Evolutionary conservation across 805 yeast genomes (phyloP).

Genomic region (Hanseniaspora pseudoguilliermondii): DNA sequence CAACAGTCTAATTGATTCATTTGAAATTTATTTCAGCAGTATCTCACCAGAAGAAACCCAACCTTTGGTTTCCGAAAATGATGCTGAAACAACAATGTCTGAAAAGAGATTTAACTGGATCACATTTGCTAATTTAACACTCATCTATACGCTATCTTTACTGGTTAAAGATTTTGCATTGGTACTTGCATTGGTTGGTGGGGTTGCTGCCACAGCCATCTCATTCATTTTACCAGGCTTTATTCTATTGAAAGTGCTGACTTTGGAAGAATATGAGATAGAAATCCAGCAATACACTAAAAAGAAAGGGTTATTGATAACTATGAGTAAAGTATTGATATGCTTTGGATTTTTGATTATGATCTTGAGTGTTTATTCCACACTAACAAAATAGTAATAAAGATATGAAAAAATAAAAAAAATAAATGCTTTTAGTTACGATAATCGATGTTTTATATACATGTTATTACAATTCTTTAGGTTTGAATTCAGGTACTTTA

Average conservation of each 20-base stretch:
- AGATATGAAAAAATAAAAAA: neutral
- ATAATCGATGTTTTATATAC: neutral
- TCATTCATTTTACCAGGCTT: constrained; percentile 84
- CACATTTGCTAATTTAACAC: constrained; percentile 34
- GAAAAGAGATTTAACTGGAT: constrained; percentile 22
- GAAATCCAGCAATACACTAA: constrained; percentile 19
- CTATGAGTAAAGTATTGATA: constrained; percentile 39
- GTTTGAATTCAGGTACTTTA: constrained; percentile 35
- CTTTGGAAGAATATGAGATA: constrained; percentile 18
- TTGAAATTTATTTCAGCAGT: constrained; percentile 19
- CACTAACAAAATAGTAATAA: constrained; percentile 17
- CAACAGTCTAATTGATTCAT: constrained; percentile 49
- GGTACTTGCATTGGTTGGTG: constrained; percentile 78
- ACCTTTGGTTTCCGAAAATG: neutral
- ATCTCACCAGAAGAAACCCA: neutral
- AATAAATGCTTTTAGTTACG: neutral
- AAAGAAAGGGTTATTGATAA: constrained; percentile 18
- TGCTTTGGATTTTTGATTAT: constrained; percentile 62
- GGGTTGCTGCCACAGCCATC: constrained; percentile 85
- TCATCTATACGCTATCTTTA: constrained; percentile 53
- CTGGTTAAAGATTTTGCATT: constrained; percentile 62
- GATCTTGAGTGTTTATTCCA: constrained; percentile 46
- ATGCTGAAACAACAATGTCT: constrained; percentile 16
- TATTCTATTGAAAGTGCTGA: constrained; percentile 64
- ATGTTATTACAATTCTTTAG: neutral